Conservation (phyloP, 164 flowering plant species). For the Sextonia rubra region DNA sequence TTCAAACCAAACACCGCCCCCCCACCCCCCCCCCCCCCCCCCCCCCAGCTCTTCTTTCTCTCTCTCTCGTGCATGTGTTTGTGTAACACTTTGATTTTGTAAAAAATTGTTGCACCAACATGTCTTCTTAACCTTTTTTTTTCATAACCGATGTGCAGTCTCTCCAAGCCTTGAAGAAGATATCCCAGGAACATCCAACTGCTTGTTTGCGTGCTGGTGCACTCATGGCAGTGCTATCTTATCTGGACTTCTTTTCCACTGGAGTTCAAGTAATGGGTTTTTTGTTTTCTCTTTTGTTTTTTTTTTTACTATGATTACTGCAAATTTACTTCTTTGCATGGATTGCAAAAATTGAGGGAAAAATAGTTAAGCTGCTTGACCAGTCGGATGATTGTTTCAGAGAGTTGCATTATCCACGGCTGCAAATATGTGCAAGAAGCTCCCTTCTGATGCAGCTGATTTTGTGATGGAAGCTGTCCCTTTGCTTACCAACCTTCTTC, state of each 20-base stretch:
- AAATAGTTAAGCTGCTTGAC: not conserved
- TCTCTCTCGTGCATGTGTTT: no score
- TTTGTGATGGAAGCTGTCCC: conserved; percentile 99
- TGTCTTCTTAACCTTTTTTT: not conserved
- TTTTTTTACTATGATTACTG: not conserved
- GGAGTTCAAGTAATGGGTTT: conserved; percentile 79
- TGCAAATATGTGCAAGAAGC: conserved; percentile 99
- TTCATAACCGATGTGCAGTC: conserved; percentile 43
- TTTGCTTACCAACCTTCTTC: conserved; percentile 86
- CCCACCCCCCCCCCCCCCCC: no score
- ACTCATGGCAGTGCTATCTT: conserved; percentile 96
- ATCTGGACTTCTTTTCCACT: conserved; percentile 97
- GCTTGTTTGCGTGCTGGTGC: conserved; percentile 98
- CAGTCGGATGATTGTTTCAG: conserved; percentile 30
- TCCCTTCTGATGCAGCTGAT: conserved; percentile 98
- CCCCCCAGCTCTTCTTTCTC: no score
- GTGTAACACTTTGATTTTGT: not conserved
- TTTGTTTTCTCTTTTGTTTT: no score
- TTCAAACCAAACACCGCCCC: no score
- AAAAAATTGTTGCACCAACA: not conserved
- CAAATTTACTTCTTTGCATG: not conserved
- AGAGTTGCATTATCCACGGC: conserved; percentile 97
- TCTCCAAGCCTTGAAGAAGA: conserved; percentile 96
- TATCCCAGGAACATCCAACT: conserved; percentile 98
- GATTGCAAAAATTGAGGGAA: not conserved